Conservation (phyloP, 805 yeast genomes). For the Sungouiella thailandica region DNA sequence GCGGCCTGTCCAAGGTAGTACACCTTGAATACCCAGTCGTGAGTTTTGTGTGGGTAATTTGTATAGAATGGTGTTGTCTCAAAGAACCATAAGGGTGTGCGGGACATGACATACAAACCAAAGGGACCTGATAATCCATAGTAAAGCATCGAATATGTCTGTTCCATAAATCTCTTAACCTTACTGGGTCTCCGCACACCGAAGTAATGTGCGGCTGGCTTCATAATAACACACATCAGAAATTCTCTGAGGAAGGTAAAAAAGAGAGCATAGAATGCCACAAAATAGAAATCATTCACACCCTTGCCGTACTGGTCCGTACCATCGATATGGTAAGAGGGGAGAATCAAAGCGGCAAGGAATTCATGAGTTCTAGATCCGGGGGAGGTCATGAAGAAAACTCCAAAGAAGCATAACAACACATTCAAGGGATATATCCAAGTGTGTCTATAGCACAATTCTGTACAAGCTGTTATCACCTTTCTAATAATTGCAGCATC, state of each 20-base stretch:
- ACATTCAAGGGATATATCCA: slow-evolving; percentile 68
- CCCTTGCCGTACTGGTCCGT: slow-evolving; percentile 86
- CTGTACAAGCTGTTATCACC: slow-evolving; percentile 53
- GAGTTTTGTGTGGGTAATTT: slow-evolving; percentile 77
- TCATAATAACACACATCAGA: slow-evolving; percentile 72
- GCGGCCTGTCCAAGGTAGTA: slow-evolving; percentile 92
- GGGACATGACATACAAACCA: slow-evolving; percentile 82
- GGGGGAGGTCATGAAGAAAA: slow-evolving; percentile 42
- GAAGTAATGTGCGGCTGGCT: slow-evolving; percentile 57
- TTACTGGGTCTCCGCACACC: slow-evolving; percentile 55
- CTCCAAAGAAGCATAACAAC: slow-evolving; percentile 33
- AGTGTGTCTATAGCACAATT: slow-evolving; percentile 54
- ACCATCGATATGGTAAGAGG: slow-evolving; percentile 60
- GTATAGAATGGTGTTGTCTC: slow-evolving; percentile 76
- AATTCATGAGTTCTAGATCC: slow-evolving; percentile 51
- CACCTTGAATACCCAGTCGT: slow-evolving; percentile 64
- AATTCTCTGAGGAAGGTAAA: slow-evolving; percentile 92
- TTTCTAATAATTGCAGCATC: slow-evolving; percentile 56
- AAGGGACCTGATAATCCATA: slow-evolving; percentile 77
- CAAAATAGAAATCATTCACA: slow-evolving; percentile 71
- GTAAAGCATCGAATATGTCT: slow-evolving; percentile 78
- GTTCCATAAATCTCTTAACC: slow-evolving; percentile 84
- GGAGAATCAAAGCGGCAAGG: slow-evolving; percentile 55
- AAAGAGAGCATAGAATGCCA: slow-evolving; percentile 73
- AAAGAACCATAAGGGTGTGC: slow-evolving; percentile 84